Conservation (phyloP, 352 stramenopile genomes). For the Phytopythium boreale region DNA sequence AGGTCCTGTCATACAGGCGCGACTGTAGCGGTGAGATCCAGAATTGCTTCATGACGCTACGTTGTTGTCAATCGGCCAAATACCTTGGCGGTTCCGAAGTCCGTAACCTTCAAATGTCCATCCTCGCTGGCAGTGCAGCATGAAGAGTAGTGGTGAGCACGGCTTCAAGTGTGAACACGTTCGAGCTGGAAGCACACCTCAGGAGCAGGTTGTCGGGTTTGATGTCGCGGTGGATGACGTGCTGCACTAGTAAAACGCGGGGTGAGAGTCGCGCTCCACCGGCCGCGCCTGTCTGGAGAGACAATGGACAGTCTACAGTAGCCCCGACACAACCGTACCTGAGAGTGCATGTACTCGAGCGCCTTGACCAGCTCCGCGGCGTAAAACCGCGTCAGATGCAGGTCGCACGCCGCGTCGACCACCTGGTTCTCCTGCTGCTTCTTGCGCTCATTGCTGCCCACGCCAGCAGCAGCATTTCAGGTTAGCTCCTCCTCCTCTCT, state of each 20-base stretch:
- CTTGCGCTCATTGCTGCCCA: conserved; percentile 37
- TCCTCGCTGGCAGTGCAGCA: conserved; percentile 26
- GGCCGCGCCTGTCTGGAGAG: background rate
- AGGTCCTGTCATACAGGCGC: conserved; percentile 39
- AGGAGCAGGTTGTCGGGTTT: conserved; percentile 91
- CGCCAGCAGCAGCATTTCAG: background rate
- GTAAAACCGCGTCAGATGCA: conserved; percentile 89
- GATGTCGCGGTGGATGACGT: conserved; percentile 96
- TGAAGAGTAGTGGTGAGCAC: background rate
- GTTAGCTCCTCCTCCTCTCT: conserved; percentile 1
- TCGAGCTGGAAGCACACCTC: conserved; percentile 15
- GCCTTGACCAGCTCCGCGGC: conserved; percentile 91
- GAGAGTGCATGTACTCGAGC: conserved; percentile 94
- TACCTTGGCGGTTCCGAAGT: conserved; percentile 89
- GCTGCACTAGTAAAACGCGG: conserved; percentile 35
- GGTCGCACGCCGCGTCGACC: conserved; percentile 55
- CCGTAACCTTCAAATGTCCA: conserved; percentile 88
- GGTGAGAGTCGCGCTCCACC: background rate
- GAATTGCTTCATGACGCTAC: background rate
- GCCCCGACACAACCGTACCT: conserved; percentile 31
- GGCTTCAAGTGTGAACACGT: background rate
- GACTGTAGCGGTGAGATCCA: background rate
- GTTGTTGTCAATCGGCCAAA: background rate
- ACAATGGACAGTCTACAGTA: background rate
- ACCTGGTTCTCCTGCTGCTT: conserved; percentile 58